Conservation (phyloP, 176 grass and related monocot genomes). For the Alloteropsis semialata region DNA sequence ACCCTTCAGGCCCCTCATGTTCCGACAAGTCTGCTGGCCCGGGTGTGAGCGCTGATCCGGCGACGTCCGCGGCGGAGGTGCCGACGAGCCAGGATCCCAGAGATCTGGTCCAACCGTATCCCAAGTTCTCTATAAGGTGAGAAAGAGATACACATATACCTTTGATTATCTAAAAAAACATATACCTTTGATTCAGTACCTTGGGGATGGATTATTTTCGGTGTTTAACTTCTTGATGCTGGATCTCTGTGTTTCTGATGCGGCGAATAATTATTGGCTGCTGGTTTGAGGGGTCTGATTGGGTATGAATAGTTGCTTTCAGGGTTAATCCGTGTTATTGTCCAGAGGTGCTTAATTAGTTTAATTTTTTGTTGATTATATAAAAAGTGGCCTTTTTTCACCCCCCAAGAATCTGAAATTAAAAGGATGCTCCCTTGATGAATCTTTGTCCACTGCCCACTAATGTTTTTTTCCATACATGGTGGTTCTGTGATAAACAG, state of each 20-base stretch:
- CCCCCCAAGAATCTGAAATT: conserved; percentile 37
- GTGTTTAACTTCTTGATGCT: conserved; percentile 39
- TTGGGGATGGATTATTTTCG: conserved; percentile 32
- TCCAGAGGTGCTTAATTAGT: conserved; percentile 31
- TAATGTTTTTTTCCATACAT: conserved; percentile 20
- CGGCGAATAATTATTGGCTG: conserved; percentile 46
- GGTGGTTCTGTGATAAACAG: conserved; percentile 31
- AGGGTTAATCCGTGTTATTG: conserved; percentile 42
- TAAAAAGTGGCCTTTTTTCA: conserved; percentile 31
- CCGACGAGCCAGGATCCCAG: conserved; percentile 33
- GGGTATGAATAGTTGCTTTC: conserved; percentile 48
- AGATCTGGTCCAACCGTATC: conserved; percentile 55
- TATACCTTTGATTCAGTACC: conserved; percentile 25
- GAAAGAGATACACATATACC: conserved; percentile 2
- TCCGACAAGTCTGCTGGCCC: conserved; percentile 52
- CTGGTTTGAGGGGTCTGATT: conserved; percentile 35
- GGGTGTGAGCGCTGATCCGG: conserved; percentile 44
- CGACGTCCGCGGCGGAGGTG: conserved; percentile 12
- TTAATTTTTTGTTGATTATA: conserved; percentile 46
- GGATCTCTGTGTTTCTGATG: conserved; percentile 23
- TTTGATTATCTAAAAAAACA: too few species aligned
- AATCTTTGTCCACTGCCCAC: conserved; percentile 36
- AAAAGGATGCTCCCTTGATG: conserved; percentile 40
- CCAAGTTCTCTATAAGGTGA: conserved; percentile 97
- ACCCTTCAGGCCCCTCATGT: conserved; percentile 64